Conservation (phyloP, 305 asterid species). For the Rubia occidens region DNA sequence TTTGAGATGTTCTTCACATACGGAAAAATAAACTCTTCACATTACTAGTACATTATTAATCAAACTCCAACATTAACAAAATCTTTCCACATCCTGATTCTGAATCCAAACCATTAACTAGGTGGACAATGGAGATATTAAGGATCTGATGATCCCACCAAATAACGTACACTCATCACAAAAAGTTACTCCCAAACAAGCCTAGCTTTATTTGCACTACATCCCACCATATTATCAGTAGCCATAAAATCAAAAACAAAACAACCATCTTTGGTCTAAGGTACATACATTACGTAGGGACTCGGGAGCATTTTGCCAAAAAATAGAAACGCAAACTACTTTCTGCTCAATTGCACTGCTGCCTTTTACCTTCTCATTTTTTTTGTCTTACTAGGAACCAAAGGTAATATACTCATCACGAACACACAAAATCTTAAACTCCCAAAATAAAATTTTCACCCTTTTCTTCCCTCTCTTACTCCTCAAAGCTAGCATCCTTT, state of each 20-base stretch:
- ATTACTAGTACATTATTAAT: background rate
- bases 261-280: background rate
- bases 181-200: background rate
- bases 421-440: background rate
- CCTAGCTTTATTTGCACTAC: background rate
- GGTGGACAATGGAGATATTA: background rate
- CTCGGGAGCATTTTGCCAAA: background rate
- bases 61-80: background rate
- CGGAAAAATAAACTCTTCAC: background rate
- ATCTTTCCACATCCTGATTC: background rate
- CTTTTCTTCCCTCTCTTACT: background rate
- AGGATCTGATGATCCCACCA: background rate
- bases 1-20: background rate
- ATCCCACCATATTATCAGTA: background rate
- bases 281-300: background rate
- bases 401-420: background rate
- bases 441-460: background rate
- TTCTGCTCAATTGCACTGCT: background rate
- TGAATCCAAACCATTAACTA: background rate
- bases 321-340: background rate
- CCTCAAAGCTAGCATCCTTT: background rate
- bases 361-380: background rate
- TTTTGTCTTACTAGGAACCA: slow-evolving; percentile 5
- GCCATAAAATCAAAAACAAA: background rate
- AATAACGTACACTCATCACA: background rate